phyloP scores from a whole-genome alignment of 2,329 filamentous ascomycete species.

The Fusarium neocosmosporiellum region DNA sequence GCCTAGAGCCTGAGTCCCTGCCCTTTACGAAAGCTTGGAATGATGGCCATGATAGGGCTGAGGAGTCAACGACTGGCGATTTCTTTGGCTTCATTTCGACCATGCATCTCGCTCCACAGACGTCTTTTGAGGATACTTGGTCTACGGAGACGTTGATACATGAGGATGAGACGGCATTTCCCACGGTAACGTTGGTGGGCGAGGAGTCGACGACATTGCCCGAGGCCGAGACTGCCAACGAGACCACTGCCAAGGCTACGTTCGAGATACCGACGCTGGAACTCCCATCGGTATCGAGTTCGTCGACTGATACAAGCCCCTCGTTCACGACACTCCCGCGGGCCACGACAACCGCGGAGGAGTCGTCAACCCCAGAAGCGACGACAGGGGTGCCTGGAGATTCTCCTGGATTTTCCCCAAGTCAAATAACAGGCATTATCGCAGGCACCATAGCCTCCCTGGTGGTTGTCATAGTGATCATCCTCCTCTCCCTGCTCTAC shows the following conservation, averaged over 20 bases:
- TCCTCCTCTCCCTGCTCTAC: neutral
- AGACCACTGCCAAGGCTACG: neutral
- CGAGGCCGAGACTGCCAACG: neutral
- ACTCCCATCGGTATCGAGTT: neutral
- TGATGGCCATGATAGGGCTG: neutral
- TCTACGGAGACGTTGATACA: neutral
- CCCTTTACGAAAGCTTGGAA: neutral
- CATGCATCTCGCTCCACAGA: too few relatives aligned
- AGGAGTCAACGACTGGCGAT: neutral
- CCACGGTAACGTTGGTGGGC: neutral
- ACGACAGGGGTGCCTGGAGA: neutral
- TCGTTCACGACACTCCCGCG: neutral
- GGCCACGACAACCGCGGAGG: neutral
- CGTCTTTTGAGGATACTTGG: neutral
- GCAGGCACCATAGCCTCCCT: neutral
- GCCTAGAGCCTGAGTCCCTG: neutral
- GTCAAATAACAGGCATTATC: neutral
- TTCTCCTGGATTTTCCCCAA: neutral
- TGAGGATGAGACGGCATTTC: neutral
- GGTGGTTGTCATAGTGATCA: neutral
- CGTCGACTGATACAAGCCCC: neutral
- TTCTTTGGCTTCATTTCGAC: neutral
- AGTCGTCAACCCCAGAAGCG: neutral
- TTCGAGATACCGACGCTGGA: neutral
- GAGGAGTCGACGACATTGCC: neutral